phyloP scores from a whole-genome alignment of 1,284 basidiomycete species.

The Melampsora occidentalis region DNA sequence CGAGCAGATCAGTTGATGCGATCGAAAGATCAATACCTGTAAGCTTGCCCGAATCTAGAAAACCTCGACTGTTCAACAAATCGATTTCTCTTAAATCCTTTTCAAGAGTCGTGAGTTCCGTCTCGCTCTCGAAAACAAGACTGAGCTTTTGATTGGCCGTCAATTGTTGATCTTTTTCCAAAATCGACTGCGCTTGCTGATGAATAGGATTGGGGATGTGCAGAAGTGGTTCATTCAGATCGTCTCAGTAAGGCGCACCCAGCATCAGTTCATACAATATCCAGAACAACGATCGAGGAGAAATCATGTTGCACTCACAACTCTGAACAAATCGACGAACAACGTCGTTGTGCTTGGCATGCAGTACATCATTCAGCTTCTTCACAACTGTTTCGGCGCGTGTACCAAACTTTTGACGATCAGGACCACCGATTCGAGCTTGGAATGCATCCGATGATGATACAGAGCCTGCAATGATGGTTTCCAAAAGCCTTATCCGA shows the following conservation, averaged over 20 bases:
- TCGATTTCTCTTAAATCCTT: slow-evolving; percentile 49
- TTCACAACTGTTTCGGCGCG: slow-evolving; percentile 5
- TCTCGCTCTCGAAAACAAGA: slow-evolving; percentile 50
- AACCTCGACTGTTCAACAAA: slow-evolving; percentile 46
- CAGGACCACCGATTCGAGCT: slow-evolving; percentile 5
- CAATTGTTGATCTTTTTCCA: slow-evolving; percentile 32
- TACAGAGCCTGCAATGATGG: slow-evolving; percentile 46
- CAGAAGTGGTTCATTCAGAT: slow-evolving; percentile 49
- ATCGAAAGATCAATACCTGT: slow-evolving; percentile 43
- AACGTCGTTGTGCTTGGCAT: slow-evolving; percentile 46
- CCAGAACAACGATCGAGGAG: too few relatives aligned
- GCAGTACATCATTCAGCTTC: slow-evolving; percentile 45
- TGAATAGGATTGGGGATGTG: slow-evolving; percentile 41
- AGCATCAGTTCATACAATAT: background rate
- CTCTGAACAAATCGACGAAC: slow-evolving; percentile 48
- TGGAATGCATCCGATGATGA: slow-evolving; percentile 36
- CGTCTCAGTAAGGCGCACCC: slow-evolving; percentile 45
- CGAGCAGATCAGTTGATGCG: background rate
- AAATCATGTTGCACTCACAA: slow-evolving; percentile 44
- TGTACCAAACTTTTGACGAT: background rate
- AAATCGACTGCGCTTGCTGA: slow-evolving; percentile 9
- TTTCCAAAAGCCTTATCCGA: slow-evolving; percentile 49
- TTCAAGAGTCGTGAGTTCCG: slow-evolving; percentile 48
- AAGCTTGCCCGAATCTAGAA: slow-evolving; percentile 48
- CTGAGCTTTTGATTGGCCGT: slow-evolving; percentile 46